Conservation (phyloP, 2,329 filamentous ascomycete species). For the Metarhizium sp. region DNA sequence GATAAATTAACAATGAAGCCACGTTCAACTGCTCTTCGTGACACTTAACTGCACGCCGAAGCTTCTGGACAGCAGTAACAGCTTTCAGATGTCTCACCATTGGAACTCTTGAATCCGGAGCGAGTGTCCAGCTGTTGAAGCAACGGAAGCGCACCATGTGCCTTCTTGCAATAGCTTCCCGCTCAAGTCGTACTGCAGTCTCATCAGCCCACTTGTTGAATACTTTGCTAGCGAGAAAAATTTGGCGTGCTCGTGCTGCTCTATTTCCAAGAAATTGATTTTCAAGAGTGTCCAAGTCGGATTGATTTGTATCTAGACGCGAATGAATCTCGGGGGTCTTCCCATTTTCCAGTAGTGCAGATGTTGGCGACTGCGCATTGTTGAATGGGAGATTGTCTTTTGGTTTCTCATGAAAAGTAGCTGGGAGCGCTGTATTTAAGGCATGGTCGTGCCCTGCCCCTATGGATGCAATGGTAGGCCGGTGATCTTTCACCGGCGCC, state of each 20-base stretch:
- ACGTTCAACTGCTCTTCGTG: conserved; percentile 19
- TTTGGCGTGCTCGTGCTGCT: conserved; percentile 53
- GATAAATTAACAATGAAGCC: conserved; percentile 14
- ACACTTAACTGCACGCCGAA: conserved; percentile 18
- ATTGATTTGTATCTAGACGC: neutral
- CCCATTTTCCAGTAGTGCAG: neutral
- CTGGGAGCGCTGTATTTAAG: neutral
- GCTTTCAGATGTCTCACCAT: conserved; percentile 20
- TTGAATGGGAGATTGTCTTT: neutral
- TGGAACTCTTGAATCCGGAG: conserved; percentile 20
- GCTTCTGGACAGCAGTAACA: conserved; percentile 21
- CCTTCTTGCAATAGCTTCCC: conserved; percentile 57
- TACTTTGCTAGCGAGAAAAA: conserved; percentile 42
- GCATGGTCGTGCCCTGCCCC: neutral
- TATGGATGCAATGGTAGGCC: conserved; percentile 7
- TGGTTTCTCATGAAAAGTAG: neutral
- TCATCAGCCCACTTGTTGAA: conserved; percentile 52
- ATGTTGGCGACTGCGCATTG: no score
- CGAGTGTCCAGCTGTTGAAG: conserved; percentile 26
- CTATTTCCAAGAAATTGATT: conserved; percentile 29
- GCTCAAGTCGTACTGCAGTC: conserved; percentile 54
- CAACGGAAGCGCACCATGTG: conserved; percentile 55
- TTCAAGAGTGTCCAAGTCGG: neutral
- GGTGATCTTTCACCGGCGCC: conserved; percentile 11
- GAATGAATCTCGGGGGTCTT: neutral